Evolutionary conservation across 192 early-diverging fungal genomes (phyloP), one percentile per base, ranked within the genome.

Genomic region (Haplosporangium gracile): DNA sequence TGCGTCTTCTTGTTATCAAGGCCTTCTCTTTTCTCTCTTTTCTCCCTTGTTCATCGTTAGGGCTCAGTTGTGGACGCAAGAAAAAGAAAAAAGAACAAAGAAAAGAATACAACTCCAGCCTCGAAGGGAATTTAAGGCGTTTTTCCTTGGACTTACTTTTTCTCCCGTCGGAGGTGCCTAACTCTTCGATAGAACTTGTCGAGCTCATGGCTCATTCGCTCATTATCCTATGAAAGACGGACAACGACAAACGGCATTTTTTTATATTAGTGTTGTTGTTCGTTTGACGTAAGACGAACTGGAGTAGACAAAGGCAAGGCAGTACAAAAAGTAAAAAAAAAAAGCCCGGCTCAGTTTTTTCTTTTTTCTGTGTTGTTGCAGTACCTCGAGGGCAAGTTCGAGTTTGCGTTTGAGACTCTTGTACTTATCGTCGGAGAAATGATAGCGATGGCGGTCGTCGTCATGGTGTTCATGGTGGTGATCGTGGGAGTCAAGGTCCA

Each of bases 341-440:
- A 26, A 43, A 29, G 24, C 15, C n/a, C n/a, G 4, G 5, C n/a
- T 11, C 34, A 1, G n/a, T 32, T 32, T 32, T 65, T 65, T 65
- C 26, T 34, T 75, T 32, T 74, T 75, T 29, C 24, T 26, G 4
- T 63, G 8, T 60, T n/a, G 24, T 78, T 88, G 36, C 36, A 36
- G 36, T 36, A 92, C 91, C 89, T 87, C 80, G 72, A 88, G 72
- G 13, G 88, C 88, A 32, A 88, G 81, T 42, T 85, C 87, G 13
- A 92, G 79, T 72, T 88, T 90, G 15, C 87, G 78, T 73, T 92
- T 89, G 43, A 90, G 68, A 45, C 79, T 76, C 45, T 78, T 88
- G 51, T 89, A 90, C 47, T 88, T 91, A 43, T 90, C 87, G 16
- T 89, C 89, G 22, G 75, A 85, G 11, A 70, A 20, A 24, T 47